Conservation (phyloP, 108 stramenopile species). For the Skeletonema menzelii region DNA sequence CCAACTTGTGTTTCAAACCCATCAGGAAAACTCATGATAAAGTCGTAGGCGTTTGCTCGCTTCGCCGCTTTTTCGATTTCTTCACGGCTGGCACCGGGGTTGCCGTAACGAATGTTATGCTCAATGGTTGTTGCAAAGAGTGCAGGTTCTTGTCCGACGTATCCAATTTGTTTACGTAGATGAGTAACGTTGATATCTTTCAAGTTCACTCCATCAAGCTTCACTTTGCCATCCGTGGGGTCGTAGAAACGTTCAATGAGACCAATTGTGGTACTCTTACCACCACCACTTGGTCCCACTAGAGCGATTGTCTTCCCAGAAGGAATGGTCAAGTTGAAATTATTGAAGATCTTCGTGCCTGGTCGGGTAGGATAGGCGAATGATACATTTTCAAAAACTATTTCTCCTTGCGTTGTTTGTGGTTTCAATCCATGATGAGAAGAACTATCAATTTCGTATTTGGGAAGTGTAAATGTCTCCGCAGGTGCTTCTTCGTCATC, state of each 20-base stretch:
- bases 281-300: constrained; percentile 75
- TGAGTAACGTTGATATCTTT: constrained; percentile 77
- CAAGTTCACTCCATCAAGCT: constrained; percentile 88
- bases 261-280: constrained; percentile 75
- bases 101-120: constrained; percentile 91
- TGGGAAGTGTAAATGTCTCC: constrained; percentile 26
- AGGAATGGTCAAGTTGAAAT: constrained; percentile 59
- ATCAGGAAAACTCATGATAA: constrained; percentile 71
- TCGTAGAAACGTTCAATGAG: constrained; percentile 95
- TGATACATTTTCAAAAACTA: constrained; percentile 65
- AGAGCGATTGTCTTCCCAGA: constrained; percentile 61
- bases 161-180: constrained; percentile 82
- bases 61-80: constrained; percentile 86
- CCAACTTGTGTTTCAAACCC: constrained; percentile 89
- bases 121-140: constrained; percentile 90
- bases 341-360: constrained; percentile 57
- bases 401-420: constrained; percentile 45
- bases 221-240: constrained; percentile 64
- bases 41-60: constrained; percentile 90
- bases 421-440: constrained; percentile 61
- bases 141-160: constrained; percentile 92
- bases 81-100: constrained; percentile 57
- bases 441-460: constrained; percentile 65
- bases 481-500: constrained; percentile 19
- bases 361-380: constrained; percentile 89